phyloP scores from a whole-genome alignment of 306 rosid genomes.

The Pterocarpus macrocarpus region DNA sequence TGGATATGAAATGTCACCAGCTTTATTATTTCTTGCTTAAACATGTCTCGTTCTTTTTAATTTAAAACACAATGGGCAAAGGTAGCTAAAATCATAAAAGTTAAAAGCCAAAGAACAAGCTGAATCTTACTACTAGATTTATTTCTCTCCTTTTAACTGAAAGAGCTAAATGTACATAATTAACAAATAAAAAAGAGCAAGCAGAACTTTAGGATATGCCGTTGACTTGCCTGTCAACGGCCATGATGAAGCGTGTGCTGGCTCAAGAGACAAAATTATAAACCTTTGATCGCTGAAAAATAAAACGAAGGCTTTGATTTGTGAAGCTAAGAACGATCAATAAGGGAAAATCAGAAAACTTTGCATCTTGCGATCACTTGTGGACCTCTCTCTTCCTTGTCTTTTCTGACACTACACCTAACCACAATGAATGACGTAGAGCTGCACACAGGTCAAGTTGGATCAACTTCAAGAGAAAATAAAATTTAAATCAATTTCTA shows the following conservation, averaged over 20 bases:
- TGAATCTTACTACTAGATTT: too few species aligned
- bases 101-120: too few species aligned
- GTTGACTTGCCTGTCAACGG: constrained; percentile 11
- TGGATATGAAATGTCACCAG: constrained; percentile 37
- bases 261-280: constrained; percentile 42
- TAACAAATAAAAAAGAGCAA: not conserved
- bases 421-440: too few species aligned
- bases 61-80: not conserved
- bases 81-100: too few species aligned
- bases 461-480: too few species aligned
- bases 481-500: too few species aligned
- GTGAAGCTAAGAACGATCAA: not conserved
- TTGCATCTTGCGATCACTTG: constrained; percentile 21
- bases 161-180: too few species aligned
- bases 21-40: not conserved
- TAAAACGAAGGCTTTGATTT: not conserved
- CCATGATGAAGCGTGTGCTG: constrained; percentile 45
- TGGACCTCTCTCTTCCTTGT: not conserved
- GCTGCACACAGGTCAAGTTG: too few species aligned
- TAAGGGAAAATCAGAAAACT: not conserved
- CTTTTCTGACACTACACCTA: constrained; percentile 5
- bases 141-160: too few species aligned
- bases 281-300: constrained; percentile 16
- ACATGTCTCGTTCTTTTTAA: not conserved
- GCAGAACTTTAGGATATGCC: not conserved